Base-by-base conservation (phyloP, 208 protist genomes). In the Angomonas deanei region DNA sequence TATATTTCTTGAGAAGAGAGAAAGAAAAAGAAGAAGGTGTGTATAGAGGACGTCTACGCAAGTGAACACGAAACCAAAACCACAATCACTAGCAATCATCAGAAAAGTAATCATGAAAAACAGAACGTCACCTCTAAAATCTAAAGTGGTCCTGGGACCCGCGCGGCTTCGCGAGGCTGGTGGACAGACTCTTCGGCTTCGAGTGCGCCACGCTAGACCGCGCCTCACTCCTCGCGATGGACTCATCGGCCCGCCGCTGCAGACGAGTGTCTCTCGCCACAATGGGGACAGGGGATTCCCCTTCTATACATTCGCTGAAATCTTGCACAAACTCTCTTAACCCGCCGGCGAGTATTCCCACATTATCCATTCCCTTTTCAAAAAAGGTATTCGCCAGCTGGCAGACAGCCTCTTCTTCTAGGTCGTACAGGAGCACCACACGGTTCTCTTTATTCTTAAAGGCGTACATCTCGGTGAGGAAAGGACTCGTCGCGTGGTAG, bases 361-460 rank as follows among this genome's bases (percentile, higher is more conserved):
- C 58, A 56, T 97, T 97, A 53, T 97, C 92, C 32, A 97, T 72
- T 3, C 88, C 92, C 39, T 92, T 93, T 66, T 97, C 73, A 61
- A 82, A 91, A 24, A 97, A 61, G 15, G 75, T 64, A 38, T 80
- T 91, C 1, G 71, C 88, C 15, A 95, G 58, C 30, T 65, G 56
- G 24, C 76, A 48, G 26, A 76, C 86, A 6, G 68, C 50, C 54
- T 86, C 78, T 61, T 95, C 92, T 49, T 94, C 89, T 15, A 93
- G 33, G 48, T 96, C 89, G 66, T 97, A 97, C n/a, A 95, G 57
- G 2, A 94, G 78, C 42, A 97, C 86, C 24, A 82, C 30, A 53
- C 88, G 86, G 26, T 84, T 80, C 1, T 80, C 76, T 66, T 92
- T 96, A 74, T 97, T 97, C 61, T 94, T 93, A 64, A 90, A 82